Conservation (phyloP, 768 basidiomycete genomes). For the Amanita fuliginea region DNA sequence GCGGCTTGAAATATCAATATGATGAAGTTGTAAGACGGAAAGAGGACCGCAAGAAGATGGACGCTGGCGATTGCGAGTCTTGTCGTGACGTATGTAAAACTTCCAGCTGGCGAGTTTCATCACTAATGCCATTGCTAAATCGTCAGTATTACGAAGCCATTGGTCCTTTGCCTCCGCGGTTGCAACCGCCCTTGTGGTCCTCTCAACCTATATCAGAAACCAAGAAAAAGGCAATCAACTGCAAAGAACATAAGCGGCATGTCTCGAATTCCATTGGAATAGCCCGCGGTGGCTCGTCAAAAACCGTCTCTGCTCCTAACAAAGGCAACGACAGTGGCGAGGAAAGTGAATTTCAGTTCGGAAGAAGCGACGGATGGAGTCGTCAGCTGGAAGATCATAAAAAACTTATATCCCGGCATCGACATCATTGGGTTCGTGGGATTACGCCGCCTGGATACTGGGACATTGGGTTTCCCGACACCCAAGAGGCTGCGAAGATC, state of each 20-base stretch:
- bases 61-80: constrained; percentile 67
- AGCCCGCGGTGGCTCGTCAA: not conserved
- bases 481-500: constrained; percentile 70
- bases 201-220: constrained; percentile 35
- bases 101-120: constrained; percentile 66
- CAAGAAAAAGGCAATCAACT: constrained; percentile 7
- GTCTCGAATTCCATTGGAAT: not conserved
- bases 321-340: not conserved
- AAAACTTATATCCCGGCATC: constrained; percentile 61
- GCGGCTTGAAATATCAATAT: constrained; percentile 55
- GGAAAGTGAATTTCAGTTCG: constrained; percentile 1
- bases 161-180: constrained; percentile 55
- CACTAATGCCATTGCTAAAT: constrained; percentile 35
- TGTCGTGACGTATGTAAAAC: constrained; percentile 54
- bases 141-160: constrained; percentile 70
- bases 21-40: constrained; percentile 67
- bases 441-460: constrained; percentile 83
- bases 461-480: constrained; percentile 83
- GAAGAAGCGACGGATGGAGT: not conserved
- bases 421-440: constrained; percentile 57
- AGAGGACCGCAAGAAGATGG: constrained; percentile 45
- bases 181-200: constrained; percentile 66
- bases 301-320: not conserved
- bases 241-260: not conserved
- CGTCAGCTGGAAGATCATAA: constrained; percentile 40